phyloP scores from a whole-genome alignment of 2,329 filamentous ascomycete genomes.

The Cordyceps fumosorosea region DNA sequence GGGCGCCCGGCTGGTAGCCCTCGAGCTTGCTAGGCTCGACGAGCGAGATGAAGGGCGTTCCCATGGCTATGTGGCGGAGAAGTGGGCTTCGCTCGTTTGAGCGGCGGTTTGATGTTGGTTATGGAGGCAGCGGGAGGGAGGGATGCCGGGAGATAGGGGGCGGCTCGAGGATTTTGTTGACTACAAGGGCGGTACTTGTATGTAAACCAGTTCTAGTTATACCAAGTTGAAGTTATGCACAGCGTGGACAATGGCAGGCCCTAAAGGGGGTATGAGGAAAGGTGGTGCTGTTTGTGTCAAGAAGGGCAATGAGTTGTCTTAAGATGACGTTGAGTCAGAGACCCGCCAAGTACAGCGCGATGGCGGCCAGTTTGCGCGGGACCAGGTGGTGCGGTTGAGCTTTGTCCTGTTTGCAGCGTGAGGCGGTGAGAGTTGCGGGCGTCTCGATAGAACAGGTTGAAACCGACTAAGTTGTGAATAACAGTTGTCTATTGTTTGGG shows the following conservation, averaged over 20 bases:
- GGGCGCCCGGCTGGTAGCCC: slow-evolving; percentile 35
- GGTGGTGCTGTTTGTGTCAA: not conserved
- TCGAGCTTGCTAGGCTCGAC: slow-evolving; percentile 44
- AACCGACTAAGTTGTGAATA: too few relatives aligned
- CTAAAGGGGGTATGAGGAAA: not conserved
- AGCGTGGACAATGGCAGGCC: not conserved
- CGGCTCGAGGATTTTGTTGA: not conserved
- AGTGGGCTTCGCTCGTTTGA: not conserved
- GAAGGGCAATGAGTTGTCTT: slow-evolving; percentile 1
- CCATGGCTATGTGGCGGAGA: slow-evolving; percentile 28
- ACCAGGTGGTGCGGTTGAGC: not conserved
- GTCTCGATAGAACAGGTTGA: not conserved
- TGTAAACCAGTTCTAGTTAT: not conserved
- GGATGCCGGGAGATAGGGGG: not conserved
- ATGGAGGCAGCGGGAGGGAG: not conserved
- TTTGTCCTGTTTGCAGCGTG: not conserved
- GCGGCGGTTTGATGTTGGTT: not conserved
- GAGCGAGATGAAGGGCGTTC: slow-evolving; percentile 42
- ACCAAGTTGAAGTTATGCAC: not conserved
- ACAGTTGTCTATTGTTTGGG: too few relatives aligned
- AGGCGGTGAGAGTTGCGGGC: slow-evolving; percentile 7
- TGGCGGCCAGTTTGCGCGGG: not conserved
- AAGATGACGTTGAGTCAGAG: slow-evolving; percentile 6
- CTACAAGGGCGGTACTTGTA: not conserved
- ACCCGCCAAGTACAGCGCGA: slow-evolving; percentile 5